Percentiles rank a stretch among this genome's conserved stretches.
phyloP scores from a whole-genome alignment of 139 green algal genomes.

The Volvox reticuliferus region DNA sequence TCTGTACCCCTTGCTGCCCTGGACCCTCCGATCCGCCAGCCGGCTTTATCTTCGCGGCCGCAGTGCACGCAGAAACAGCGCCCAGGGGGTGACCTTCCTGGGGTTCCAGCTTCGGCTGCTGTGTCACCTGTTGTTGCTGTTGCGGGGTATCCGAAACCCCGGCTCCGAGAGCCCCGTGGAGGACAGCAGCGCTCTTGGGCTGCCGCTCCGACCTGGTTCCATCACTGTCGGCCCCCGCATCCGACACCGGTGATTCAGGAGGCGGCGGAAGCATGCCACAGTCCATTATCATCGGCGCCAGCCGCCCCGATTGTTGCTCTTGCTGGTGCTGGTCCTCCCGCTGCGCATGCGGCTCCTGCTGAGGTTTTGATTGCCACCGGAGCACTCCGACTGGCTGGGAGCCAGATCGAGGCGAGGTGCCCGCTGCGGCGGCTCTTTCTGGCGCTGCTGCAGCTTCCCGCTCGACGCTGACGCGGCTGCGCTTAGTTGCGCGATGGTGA shows the following conservation, averaged over 20 bases:
- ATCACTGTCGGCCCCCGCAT: not conserved
- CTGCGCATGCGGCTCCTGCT: not conserved
- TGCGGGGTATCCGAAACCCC: not conserved
- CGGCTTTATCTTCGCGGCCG: not conserved
- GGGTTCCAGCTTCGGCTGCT: not conserved
- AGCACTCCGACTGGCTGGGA: not conserved
- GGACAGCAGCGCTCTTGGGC: not conserved
- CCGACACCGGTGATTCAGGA: constrained; percentile 44
- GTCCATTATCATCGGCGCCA: not conserved
- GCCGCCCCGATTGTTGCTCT: not conserved
- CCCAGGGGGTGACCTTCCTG: not conserved
- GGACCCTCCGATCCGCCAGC: not conserved
- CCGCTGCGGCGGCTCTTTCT: not conserved
- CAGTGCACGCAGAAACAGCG: not conserved
- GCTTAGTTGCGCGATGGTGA: not conserved
- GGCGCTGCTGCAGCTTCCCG: not conserved
- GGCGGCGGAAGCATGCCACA: not conserved
- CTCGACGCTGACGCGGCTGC: not conserved
- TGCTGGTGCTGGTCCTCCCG: not conserved
- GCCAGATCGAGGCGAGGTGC: not conserved
- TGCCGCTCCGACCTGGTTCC: not conserved
- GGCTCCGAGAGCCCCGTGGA: no score
- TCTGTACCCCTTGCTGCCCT: not conserved
- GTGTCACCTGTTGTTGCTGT: not conserved
- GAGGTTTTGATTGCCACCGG: not conserved